Evolutionary conservation across 495 filamentous ascomycete species (phyloP).

Genomic region (Peziza echinospora): DNA sequence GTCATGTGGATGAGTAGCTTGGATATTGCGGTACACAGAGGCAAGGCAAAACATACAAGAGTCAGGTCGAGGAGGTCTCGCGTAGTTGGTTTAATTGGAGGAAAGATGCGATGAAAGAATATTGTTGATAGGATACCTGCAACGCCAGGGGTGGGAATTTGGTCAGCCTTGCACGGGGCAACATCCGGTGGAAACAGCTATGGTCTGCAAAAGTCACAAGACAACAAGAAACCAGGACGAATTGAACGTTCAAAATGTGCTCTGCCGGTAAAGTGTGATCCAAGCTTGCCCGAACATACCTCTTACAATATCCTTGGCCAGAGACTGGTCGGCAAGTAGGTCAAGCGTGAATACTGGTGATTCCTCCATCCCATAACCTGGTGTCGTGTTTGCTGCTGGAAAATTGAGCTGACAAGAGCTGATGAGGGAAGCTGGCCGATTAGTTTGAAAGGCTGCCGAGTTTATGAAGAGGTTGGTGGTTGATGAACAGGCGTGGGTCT

Average conservation of each 20-base stretch:
- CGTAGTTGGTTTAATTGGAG: constrained; percentile 57
- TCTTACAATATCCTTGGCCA: constrained; percentile 78
- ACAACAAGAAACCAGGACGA: too few species aligned
- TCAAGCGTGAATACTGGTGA: constrained; percentile 69
- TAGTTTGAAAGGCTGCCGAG: too few species aligned
- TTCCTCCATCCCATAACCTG: constrained; percentile 22
- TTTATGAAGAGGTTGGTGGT: too few species aligned
- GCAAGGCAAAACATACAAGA: constrained; percentile 28
- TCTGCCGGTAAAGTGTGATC: too few species aligned
- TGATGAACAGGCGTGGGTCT: too few species aligned
- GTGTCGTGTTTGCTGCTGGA: not conserved
- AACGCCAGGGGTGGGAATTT: constrained; percentile 9
- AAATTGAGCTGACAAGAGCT: too few species aligned
- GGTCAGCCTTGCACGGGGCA: constrained; percentile 2
- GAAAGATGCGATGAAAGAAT: constrained; percentile 98
- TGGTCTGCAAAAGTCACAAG: too few species aligned
- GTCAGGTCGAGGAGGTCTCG: constrained; percentile 84
- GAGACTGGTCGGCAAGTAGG: constrained; percentile 58
- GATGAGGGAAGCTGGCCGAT: too few species aligned
- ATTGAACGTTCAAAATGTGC: too few species aligned
- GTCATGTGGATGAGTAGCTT: too few species aligned
- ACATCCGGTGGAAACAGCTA: too few species aligned
- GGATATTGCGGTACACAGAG: too few species aligned
- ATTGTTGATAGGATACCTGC: constrained; percentile 85
- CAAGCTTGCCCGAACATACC: constrained; percentile 33